Conservation (phyloP, 345 rosid species). For the Hirschfeldia incana region DNA sequence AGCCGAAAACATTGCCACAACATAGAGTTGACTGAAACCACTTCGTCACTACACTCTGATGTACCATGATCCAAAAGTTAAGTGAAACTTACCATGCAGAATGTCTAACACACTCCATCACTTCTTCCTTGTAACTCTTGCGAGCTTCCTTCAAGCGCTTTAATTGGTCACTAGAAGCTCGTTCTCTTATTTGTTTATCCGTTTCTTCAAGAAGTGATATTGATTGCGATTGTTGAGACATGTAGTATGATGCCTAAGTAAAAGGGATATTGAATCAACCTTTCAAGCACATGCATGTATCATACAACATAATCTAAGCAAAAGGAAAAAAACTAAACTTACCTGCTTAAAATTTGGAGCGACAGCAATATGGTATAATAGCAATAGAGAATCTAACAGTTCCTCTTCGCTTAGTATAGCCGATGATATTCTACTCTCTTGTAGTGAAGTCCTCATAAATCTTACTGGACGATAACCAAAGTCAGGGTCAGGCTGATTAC, state of each 20-base stretch:
- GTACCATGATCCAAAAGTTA: not conserved
- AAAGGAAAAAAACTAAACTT: slow-evolving; percentile 2
- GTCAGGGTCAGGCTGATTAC: slow-evolving; percentile 82
- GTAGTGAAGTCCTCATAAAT: slow-evolving; percentile 51
- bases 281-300: slow-evolving; percentile 13
- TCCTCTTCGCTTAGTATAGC: slow-evolving; percentile 86
- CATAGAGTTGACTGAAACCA: not conserved
- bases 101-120: slow-evolving; percentile 82
- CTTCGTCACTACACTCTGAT: slow-evolving; percentile 10
- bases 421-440: slow-evolving; percentile 59
- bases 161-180: slow-evolving; percentile 61
- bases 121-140: slow-evolving; percentile 78
- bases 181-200: slow-evolving; percentile 86
- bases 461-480: slow-evolving; percentile 70
- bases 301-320: not conserved
- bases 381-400: slow-evolving; percentile 73
- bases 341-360: slow-evolving; percentile 98
- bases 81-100: slow-evolving; percentile 69
- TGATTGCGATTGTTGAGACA: slow-evolving; percentile 86
- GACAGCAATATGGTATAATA: slow-evolving; percentile 85
- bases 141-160: slow-evolving; percentile 92
- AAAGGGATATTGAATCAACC: slow-evolving; percentile 35
- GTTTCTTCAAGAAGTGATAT: slow-evolving; percentile 88
- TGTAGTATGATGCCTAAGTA: slow-evolving; percentile 79
- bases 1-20: not conserved